Evolutionary conservation across 1,284 basidiomycete species (phyloP).

Genomic region (Tranzscheliella williamsii): DNA sequence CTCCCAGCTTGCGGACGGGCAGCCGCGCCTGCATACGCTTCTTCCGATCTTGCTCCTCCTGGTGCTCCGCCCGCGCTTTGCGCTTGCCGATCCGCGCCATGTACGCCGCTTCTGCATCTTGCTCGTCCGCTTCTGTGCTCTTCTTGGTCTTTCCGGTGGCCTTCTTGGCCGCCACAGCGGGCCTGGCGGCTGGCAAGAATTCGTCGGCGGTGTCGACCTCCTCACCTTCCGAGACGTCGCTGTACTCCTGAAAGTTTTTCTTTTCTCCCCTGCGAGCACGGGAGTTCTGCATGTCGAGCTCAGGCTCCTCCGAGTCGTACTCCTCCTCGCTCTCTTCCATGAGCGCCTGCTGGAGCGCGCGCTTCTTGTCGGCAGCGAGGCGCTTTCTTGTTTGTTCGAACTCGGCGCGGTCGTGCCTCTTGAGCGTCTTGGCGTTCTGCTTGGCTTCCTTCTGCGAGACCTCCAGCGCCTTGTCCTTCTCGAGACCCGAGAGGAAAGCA

Average conservation of each 20-base stretch:
- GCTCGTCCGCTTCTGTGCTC: constrained; percentile 5
- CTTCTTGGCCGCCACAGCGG: too few relatives aligned
- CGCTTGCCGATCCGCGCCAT: constrained; percentile 34
- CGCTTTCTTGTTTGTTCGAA: constrained; percentile 19
- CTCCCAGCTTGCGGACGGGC: constrained; percentile 21
- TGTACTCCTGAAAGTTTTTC: constrained; percentile 35
- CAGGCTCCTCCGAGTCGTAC: constrained; percentile 2
- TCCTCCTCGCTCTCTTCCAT: constrained; percentile 15
- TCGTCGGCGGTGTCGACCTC: too few relatives aligned
- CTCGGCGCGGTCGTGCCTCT: constrained; percentile 10
- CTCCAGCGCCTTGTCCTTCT: constrained; percentile 17
- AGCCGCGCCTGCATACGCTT: constrained; percentile 26
- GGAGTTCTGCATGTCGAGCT: constrained; percentile 66
- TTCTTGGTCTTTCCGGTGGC: constrained; percentile 4
- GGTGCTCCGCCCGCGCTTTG: constrained; percentile 21
- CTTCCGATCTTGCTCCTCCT: constrained; percentile 17
- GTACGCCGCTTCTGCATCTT: constrained; percentile 43
- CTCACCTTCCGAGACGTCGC: constrained; percentile 36
- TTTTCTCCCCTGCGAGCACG: constrained; percentile 7
- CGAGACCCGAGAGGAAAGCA: constrained; percentile 16
- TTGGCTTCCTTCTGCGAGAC: constrained; percentile 31
- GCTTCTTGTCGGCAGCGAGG: constrained; percentile 52
- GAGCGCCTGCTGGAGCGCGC: constrained; percentile 74
- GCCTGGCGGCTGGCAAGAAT: too few relatives aligned
- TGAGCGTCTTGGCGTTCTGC: constrained; percentile 23